Conservation (phyloP, 495 filamentous ascomycete species). For the Penicillium salamii region DNA sequence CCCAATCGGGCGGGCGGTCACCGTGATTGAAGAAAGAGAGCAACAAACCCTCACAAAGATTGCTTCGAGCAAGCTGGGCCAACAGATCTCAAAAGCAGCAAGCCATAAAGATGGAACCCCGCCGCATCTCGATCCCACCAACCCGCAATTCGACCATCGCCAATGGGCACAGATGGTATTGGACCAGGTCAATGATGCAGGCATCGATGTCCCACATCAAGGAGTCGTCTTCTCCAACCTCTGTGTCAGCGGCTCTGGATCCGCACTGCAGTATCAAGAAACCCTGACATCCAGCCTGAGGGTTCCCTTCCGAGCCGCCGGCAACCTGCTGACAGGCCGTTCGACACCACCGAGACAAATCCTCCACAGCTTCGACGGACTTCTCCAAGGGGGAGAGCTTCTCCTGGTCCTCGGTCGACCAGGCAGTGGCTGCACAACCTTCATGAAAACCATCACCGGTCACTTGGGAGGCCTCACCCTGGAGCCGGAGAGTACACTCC, state of each 20-base stretch:
- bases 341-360: constrained; percentile 23
- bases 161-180: constrained; percentile 48
- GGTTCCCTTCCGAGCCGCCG: constrained; percentile 36
- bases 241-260: constrained; percentile 48
- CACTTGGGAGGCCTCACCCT: constrained; percentile 36
- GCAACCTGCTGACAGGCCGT: constrained; percentile 23
- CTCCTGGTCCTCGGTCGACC: constrained; percentile 42
- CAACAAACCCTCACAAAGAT: constrained; percentile 21
- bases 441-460: constrained; percentile 36
- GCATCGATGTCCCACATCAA: constrained; percentile 26
- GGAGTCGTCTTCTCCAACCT: constrained; percentile 48
- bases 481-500: constrained; percentile 33
- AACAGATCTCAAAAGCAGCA: constrained; percentile 16
- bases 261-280: constrained; percentile 47
- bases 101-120: constrained; percentile 25
- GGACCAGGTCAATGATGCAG: constrained; percentile 30
- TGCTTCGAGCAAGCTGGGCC: constrained; percentile 27
- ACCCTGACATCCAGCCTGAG: constrained; percentile 42
- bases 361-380: constrained; percentile 32
- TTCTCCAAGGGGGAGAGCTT: constrained; percentile 34
- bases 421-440: constrained; percentile 38
- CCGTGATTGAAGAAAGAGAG: constrained; percentile 20
- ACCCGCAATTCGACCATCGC: constrained; percentile 50
- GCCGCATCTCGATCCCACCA: constrained; percentile 49
- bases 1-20: constrained; percentile 14